Percentiles rank a stretch among this genome's conserved stretches.
phyloP scores from a whole-genome alignment of 2,329 filamentous ascomycete genomes.

The Claviceps lovelessii region DNA sequence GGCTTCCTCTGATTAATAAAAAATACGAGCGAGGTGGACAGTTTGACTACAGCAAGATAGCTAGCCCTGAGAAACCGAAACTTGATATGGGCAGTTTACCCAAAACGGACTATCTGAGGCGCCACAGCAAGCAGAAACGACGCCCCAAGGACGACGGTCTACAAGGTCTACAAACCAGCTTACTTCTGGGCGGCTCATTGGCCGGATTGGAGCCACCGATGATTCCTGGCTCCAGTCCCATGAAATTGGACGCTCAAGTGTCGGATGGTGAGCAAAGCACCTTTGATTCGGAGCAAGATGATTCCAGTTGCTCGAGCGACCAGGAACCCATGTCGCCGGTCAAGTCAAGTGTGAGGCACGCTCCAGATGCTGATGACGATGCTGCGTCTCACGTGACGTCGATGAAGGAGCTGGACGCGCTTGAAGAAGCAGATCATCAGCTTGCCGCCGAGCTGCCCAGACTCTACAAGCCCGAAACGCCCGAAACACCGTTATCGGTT shows the following conservation, averaged over 20 bases:
- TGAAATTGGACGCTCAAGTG: constrained; percentile 20
- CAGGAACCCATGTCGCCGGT: constrained; percentile 36
- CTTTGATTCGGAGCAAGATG: constrained; percentile 40
- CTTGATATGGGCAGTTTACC: constrained; percentile 23
- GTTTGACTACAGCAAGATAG: constrained; percentile 30
- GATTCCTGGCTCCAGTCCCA: constrained; percentile 19
- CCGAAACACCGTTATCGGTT: constrained; percentile 35
- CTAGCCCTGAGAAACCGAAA: constrained; percentile 16
- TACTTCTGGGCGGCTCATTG: constrained; percentile 16
- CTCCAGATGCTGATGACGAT: constrained; percentile 33
- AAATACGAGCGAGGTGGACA: constrained; percentile 44
- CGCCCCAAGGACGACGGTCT: constrained; percentile 16
- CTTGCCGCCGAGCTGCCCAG: constrained; percentile 35
- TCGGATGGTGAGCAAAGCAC: constrained; percentile 37
- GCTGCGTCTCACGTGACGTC: constrained; percentile 37
- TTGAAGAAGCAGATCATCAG: constrained; percentile 32
- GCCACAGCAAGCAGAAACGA: constrained; percentile 29
- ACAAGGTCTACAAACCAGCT: constrained; percentile 10
- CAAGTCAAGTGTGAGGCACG: constrained; percentile 31
- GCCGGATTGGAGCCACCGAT: constrained; percentile 13
- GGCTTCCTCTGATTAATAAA: constrained; percentile 38
- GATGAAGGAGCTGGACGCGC: constrained; percentile 32
- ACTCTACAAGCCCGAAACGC: constrained; percentile 31
- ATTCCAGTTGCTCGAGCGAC: constrained; percentile 34
- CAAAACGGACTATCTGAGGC: constrained; percentile 33